These are phyloP conservation scores for Rhytidhysteron rufulum DNA, from an alignment of 2,329 filamentous ascomycete species.

Conservation along the genomic window DNA sequence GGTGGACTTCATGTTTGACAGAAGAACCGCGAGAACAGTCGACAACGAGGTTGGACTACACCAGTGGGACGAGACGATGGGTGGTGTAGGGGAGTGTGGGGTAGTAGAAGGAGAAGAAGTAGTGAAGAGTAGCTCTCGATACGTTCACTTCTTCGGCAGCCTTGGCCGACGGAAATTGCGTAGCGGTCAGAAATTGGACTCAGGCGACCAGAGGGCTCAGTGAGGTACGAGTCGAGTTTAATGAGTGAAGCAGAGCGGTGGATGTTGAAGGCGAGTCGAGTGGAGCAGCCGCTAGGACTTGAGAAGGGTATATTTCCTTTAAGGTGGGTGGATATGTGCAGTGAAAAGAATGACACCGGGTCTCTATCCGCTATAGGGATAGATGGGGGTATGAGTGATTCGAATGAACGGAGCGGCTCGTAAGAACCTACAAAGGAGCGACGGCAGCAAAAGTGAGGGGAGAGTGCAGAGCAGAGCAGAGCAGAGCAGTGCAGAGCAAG, in stretches of 20 bases:
- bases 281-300: constrained; percentile 2
- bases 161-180: not conserved
- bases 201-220: not conserved
- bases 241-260: no score
- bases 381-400: not conserved
- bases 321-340: constrained; percentile 4
- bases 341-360: constrained; percentile 3
- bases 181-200: not conserved
- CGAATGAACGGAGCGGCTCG: not conserved
- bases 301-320: no score
- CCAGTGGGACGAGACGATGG: not conserved
- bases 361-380: not conserved
- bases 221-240: no score
- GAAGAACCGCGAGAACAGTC: not conserved
- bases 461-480: not conserved
- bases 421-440: constrained; percentile 2
- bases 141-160: not conserved
- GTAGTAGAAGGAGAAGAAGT: not conserved
- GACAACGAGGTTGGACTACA: not conserved
- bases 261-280: not conserved
- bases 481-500: not conserved
- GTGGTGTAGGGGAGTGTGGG: no score
- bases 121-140: not conserved
- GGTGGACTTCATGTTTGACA: constrained; percentile 26
- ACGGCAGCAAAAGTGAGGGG: not conserved